phyloP scores from a whole-genome alignment of 2,329 filamentous ascomycete species.

The Catunica adiposa region DNA sequence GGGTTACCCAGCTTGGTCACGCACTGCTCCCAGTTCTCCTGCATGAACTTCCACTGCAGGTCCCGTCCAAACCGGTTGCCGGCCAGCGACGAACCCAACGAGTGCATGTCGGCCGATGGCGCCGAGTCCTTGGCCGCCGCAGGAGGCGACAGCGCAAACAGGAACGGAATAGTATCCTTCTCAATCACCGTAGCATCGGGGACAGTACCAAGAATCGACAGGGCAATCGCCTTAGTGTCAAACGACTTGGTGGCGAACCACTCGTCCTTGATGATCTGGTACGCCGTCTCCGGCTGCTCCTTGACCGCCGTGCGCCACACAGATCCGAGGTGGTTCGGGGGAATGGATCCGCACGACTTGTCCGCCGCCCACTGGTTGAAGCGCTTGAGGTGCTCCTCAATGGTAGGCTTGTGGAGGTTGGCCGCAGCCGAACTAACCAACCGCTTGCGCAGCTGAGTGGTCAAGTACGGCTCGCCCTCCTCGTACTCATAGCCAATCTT shows the following conservation, averaged over 20 bases:
- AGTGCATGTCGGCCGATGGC: conserved; percentile 73
- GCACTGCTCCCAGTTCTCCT: conserved; percentile 63
- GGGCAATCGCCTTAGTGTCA: conserved; percentile 77
- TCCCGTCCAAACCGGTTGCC: conserved; percentile 56
- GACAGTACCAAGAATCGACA: conserved; percentile 59
- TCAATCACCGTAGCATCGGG: conserved; percentile 52
- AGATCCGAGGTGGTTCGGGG: conserved; percentile 64
- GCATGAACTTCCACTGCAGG: conserved; percentile 71
- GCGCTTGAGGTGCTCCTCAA: conserved; percentile 56
- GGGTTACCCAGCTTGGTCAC: conserved; percentile 62
- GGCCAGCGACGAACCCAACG: conserved; percentile 55
- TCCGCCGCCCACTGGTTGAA: conserved; percentile 69
- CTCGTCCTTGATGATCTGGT: conserved; percentile 66
- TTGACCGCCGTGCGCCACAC: conserved; percentile 68
- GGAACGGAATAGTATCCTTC: conserved; percentile 53
- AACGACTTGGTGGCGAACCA: conserved; percentile 70
- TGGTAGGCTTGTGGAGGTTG: conserved; percentile 58
- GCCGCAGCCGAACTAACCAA: conserved; percentile 61
- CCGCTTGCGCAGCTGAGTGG: conserved; percentile 64
- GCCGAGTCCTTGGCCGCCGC: conserved; percentile 42
- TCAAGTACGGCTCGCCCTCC: conserved; percentile 65
- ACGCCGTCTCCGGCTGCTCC: conserved; percentile 48
- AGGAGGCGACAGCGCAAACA: conserved; percentile 49
- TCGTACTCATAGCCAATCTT: conserved; percentile 74
- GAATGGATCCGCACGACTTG: conserved; percentile 49